A percentile compares a stretch with the other conserved stretches of the same genome.
Evolutionary conservation across 345 rosid species (phyloP).

Genomic region (Chamaenerion angustifolium): DNA sequence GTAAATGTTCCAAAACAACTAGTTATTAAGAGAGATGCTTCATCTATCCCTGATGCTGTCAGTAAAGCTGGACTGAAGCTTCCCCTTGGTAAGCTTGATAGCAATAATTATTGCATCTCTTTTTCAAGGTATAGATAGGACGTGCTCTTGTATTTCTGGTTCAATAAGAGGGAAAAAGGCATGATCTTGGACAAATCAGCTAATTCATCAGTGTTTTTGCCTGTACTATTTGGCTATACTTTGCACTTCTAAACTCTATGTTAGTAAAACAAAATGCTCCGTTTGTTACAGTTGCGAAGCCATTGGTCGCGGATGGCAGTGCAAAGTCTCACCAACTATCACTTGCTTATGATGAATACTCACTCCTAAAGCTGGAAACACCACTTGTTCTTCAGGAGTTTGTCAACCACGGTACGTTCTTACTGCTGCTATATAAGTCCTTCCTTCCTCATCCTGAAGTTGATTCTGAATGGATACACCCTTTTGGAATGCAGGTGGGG

Average conservation of each 20-base stretch:
- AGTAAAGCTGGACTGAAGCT: constrained; percentile 41
- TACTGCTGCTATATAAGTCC: constrained; percentile 1
- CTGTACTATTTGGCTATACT: no score
- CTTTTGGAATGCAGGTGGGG: constrained; percentile 45
- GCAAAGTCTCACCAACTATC: constrained; percentile 67
- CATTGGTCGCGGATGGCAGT: constrained; percentile 67
- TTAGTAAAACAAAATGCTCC: not conserved
- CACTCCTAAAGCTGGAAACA: constrained; percentile 63
- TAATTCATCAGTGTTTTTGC: no score
- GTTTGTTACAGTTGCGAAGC: constrained; percentile 52
- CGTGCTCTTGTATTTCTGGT: not conserved
- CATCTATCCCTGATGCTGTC: constrained; percentile 50
- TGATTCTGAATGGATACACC: not conserved
- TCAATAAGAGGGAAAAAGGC: not conserved
- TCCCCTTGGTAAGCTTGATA: constrained; percentile 39
- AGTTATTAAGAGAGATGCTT: constrained; percentile 50
- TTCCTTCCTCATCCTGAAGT: not conserved
- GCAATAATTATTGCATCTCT: not conserved
- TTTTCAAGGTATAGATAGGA: not conserved
- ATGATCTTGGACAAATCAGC: no score
- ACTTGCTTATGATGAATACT: constrained; percentile 52
- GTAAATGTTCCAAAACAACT: constrained; percentile 55
- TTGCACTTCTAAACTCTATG: no score
- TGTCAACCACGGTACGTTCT: constrained; percentile 61
- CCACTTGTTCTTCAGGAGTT: constrained; percentile 83